Percentiles rank a stretch among this genome's conserved stretches.
Conservation (phyloP, 257 asterid species). For the Solanum dulcamara region DNA sequence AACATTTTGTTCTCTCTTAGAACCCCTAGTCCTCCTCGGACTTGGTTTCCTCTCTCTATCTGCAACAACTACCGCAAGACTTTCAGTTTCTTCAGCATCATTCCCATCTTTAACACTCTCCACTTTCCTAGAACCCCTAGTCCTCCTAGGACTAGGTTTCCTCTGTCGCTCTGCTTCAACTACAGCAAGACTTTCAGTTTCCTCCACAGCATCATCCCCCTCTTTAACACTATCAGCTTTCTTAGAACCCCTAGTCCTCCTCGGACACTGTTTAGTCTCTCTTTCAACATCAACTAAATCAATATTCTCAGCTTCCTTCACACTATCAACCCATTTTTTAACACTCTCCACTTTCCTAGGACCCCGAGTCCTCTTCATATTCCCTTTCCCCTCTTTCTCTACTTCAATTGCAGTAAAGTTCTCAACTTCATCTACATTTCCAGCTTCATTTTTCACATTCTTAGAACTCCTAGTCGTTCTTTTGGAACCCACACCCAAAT, state of each 20-base stretch:
- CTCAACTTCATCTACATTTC: background rate
- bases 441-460: background rate
- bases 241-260: slow-evolving; percentile 7
- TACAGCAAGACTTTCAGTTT: slow-evolving; percentile 3
- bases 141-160: background rate
- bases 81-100: background rate
- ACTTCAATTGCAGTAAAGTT: background rate
- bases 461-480: background rate
- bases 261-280: background rate
- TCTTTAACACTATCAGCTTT: background rate
- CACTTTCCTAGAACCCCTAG: background rate
- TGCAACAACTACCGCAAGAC: slow-evolving; percentile 1
- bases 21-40: slow-evolving; percentile 1
- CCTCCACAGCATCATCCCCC: background rate
- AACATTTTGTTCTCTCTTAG: background rate
- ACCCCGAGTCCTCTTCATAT: background rate
- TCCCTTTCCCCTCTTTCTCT: background rate
- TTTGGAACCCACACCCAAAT: background rate
- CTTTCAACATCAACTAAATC: background rate
- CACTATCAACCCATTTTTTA: background rate
- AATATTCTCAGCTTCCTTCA: background rate
- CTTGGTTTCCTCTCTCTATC: background rate
- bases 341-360: background rate
- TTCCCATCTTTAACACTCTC: slow-evolving; percentile 2
- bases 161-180: slow-evolving; percentile 12